Conservation (phyloP, 805 yeast genomes). For the Lipomyces lipofer region DNA sequence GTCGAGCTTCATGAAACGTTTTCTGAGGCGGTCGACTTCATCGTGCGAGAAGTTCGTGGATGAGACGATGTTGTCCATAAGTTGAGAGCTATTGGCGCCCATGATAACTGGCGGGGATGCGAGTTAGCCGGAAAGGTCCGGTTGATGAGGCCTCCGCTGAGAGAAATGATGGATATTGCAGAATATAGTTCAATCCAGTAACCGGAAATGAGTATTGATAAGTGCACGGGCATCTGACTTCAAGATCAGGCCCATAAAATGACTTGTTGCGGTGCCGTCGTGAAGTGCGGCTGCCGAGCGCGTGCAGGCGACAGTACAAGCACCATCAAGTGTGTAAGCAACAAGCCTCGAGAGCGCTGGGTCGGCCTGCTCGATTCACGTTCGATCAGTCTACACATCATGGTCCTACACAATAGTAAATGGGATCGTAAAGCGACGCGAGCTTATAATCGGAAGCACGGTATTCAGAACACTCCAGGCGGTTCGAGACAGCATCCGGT, state of each 20-base stretch:
- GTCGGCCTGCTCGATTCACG: no score
- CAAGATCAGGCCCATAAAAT: no score
- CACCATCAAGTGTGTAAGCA: no score
- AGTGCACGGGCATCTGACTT: no score
- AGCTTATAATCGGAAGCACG: slow-evolving; percentile 48
- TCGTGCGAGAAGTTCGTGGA: slow-evolving; percentile 86
- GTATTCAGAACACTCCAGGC: slow-evolving; percentile 30
- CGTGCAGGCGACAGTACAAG: background rate
- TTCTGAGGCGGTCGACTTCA: slow-evolving; percentile 86
- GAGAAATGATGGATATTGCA: no score
- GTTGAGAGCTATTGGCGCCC: slow-evolving; percentile 64
- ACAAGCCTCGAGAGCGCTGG: no score
- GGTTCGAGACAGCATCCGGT: background rate
- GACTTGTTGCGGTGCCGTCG: no score
- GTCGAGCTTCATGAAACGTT: slow-evolving; percentile 92
- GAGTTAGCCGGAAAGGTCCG: no score
- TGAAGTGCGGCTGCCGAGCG: no score
- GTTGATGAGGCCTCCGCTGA: no score
- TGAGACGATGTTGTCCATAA: slow-evolving; percentile 69
- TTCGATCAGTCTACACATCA: slow-evolving; percentile 25
- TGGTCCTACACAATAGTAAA: slow-evolving; percentile 56
- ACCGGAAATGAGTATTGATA: no score
- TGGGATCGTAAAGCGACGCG: slow-evolving; percentile 53
- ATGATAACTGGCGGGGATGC: slow-evolving; percentile 42
- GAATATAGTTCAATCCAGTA: no score